phyloP scores from a whole-genome alignment of 148 eudicot species.

The Rhododendron vialii region DNA sequence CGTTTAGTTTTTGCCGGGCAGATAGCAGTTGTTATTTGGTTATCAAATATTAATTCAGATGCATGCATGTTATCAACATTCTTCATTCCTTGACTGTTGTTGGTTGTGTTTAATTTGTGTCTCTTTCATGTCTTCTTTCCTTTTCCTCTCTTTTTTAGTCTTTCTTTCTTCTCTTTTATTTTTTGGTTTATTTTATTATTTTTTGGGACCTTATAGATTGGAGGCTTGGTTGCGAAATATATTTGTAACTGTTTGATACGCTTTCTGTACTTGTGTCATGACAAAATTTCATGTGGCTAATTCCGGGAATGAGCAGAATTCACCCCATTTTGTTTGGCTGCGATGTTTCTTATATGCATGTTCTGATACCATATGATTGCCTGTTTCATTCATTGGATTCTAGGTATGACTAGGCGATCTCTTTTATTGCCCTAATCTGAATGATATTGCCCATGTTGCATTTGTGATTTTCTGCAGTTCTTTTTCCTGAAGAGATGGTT shows the following conservation, averaged over 20 bases:
- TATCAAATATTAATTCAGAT: neutral
- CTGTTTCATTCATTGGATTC: neutral
- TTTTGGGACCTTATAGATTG: neutral
- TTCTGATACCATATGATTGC: neutral
- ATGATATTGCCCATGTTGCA: neutral
- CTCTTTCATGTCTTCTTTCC: neutral
- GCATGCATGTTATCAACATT: neutral
- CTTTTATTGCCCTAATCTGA: neutral
- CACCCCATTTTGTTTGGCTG: neutral
- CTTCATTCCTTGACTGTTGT: neutral
- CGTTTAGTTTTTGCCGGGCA: neutral
- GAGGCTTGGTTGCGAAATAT: neutral
- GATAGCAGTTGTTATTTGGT: neutral
- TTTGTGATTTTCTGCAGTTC: neutral
- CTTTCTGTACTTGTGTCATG: neutral
- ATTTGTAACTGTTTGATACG: neutral
- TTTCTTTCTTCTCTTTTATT: neutral
- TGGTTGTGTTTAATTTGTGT: neutral
- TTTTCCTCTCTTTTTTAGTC: neutral
- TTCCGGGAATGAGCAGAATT: neutral
- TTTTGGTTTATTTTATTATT: neutral
- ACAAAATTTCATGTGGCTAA: constrained; percentile 1
- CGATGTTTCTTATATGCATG: neutral
- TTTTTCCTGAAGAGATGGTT: neutral
- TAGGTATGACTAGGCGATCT: neutral